These are phyloP conservation scores for Stagonosporopsis vannaccii DNA, from an alignment of 2,329 filamentous ascomycete genomes.

Conservation along the genomic window DNA sequence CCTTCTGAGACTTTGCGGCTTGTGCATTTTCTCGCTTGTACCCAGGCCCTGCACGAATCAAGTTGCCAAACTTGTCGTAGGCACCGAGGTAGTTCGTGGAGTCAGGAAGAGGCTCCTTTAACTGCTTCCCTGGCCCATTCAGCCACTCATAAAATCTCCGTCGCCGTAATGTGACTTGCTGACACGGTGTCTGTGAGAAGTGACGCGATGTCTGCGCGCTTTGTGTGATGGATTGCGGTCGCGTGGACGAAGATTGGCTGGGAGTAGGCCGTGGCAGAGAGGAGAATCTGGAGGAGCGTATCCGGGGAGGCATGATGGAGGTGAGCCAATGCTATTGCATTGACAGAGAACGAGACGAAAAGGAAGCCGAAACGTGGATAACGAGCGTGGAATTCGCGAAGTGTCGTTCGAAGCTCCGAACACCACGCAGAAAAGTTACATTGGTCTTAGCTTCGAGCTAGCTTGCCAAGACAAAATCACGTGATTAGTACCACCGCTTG, in stretches of 20 bases:
- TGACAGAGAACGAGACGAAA: slow-evolving; percentile 20
- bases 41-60: slow-evolving; percentile 50
- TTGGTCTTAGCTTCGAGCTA: slow-evolving; percentile 28
- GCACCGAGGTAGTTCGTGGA: slow-evolving; percentile 64
- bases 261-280: slow-evolving; percentile 27
- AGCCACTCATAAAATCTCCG: slow-evolving; percentile 67
- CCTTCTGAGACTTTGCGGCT: slow-evolving; percentile 22
- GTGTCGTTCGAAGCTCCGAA: slow-evolving; percentile 20
- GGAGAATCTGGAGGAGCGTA: slow-evolving; percentile 40
- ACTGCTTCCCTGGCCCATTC: slow-evolving; percentile 59
- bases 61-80: slow-evolving; percentile 59
- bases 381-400: slow-evolving; percentile 20
- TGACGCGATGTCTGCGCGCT: slow-evolving; percentile 37
- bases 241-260: slow-evolving; percentile 26
- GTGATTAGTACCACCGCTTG: background rate
- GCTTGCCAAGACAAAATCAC: slow-evolving; percentile 24
- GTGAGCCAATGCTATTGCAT: slow-evolving; percentile 39
- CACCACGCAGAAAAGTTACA: slow-evolving; percentile 32
- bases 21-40: slow-evolving; percentile 30
- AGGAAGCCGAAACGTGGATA: slow-evolving; percentile 13
- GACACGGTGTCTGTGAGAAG: slow-evolving; percentile 49
- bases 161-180: slow-evolving; percentile 58
- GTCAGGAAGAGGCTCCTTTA: slow-evolving; percentile 57
- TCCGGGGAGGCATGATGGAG: slow-evolving; percentile 44
- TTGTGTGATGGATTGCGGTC: slow-evolving; percentile 34